These are phyloP conservation scores for Handroanthus guayacan DNA, from an alignment of 257 asterid genomes.

Conservation along the genomic window DNA sequence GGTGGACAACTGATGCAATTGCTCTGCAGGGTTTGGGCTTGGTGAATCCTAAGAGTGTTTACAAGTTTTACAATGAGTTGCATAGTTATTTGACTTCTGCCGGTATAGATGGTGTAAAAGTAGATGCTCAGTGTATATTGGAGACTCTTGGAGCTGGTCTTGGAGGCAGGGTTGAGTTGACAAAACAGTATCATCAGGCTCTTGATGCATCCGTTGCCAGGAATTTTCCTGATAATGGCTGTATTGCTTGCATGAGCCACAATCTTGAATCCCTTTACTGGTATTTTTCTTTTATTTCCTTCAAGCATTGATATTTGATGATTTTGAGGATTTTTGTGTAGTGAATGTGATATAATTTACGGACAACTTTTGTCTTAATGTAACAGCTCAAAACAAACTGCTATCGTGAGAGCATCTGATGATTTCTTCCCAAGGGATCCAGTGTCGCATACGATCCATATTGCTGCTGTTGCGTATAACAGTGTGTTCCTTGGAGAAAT, in stretches of 20 bases:
- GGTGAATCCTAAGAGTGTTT: conserved; percentile 79
- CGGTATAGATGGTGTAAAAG: conserved; percentile 87
- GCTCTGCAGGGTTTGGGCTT: conserved; percentile 80
- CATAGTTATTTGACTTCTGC: conserved; percentile 80
- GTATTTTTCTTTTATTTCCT: conserved; percentile 36
- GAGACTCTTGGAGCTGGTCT: conserved; percentile 88
- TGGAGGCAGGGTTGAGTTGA: conserved; percentile 85
- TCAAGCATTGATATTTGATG: not conserved
- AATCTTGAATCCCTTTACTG: conserved; percentile 86
- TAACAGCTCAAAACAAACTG: conserved; percentile 86
- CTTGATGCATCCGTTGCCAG: conserved; percentile 84
- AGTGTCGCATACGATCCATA: conserved; percentile 79
- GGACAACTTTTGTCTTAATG: conserved; percentile 20
- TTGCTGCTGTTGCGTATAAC: conserved; percentile 83
- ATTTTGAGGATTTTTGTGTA: not conserved
- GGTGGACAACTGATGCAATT: conserved; percentile 74
- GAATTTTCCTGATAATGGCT: conserved; percentile 78
- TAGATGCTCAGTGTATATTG: conserved; percentile 81
- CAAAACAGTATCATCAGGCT: conserved; percentile 85
- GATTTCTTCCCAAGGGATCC: conserved; percentile 91
- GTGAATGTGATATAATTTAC: not conserved
- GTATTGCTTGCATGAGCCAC: conserved; percentile 98
- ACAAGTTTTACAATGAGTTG: conserved; percentile 76
- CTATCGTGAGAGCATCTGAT: conserved; percentile 82
- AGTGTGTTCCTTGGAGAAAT: conserved; percentile 76